Base-by-base conservation (phyloP, 306 rosid species). In the Vigna angularis region DNA sequence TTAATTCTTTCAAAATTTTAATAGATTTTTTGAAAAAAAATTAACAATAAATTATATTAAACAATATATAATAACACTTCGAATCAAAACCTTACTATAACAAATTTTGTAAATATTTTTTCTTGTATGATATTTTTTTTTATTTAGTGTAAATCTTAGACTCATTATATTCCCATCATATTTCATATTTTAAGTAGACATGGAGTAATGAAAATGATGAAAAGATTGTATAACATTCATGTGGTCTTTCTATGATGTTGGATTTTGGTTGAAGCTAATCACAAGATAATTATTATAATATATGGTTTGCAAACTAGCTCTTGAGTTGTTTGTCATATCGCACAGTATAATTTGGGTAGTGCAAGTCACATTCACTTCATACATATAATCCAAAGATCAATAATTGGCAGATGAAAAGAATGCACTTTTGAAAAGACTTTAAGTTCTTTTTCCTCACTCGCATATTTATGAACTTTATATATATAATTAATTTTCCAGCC, bases 301-400 rank as follows among this genome's bases (percentile, higher is more conserved):
- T 26, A 11, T 36, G 26, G 44, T 48, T 66, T 66, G 32, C 69
- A 2, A 45, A 4, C 5, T 75, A 45, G 50, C 5, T 75, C 48
- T 76, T 71, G 38, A 9, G 44, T 83, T 56, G 72, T 81, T 67
- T 73, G 57, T 66, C 63, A 22, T 66, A 66, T 71, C 71, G 64
- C 75, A 44, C 49, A 44, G 3, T 72, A 36, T 6, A 28, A 65
- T 67, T 62, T 77, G 17, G n/a, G 28, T 81, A 47, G 28, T 65
- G 66, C 48, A 55, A 74, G 58, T 66, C 79, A 24, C 68, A 40
- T 70, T 71, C 20, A 49, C 26, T 73, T 45, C 15, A 44, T 20
- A 18, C 47, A 18, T 15, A 47, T 70, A 82, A 81, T 62, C 70
- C 57, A 70, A 77, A 73, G 79, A 48, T 81, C 76, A 65, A 78